Percentiles rank a stretch among this genome's conserved stretches.
Conservation (phyloP, 805 yeast species). For the Kazachstania psychrophila region DNA sequence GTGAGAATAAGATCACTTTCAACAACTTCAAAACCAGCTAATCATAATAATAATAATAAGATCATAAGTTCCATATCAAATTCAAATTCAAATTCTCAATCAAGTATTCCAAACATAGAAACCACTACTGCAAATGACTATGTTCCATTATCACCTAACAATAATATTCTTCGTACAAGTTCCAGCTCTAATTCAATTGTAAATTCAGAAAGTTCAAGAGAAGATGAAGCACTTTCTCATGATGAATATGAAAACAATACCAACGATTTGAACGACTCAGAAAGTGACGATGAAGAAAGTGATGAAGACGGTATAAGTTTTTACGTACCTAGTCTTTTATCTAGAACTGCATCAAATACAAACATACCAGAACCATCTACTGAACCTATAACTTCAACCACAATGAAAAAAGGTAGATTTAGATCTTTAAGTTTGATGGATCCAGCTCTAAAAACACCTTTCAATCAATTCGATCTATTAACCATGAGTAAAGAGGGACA, state of each 20-base stretch:
- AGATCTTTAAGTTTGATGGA: conserved; percentile 30
- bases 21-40: conserved; percentile 16
- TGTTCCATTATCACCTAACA: too few relatives aligned
- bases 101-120: neutral
- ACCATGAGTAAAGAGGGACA: neutral
- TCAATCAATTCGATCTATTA: conserved; percentile 5
- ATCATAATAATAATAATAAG: neutral
- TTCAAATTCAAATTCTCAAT: neutral
- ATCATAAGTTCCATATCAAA: conserved; percentile 1
- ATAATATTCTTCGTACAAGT: too few relatives aligned
- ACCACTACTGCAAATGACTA: too few relatives aligned
- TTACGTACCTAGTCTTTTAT: conserved; percentile 29
- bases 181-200: too few relatives aligned
- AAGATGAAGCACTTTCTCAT: too few relatives aligned
- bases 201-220: too few relatives aligned
- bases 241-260: neutral
- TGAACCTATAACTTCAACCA: neutral
- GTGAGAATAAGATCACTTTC: conserved; percentile 26
- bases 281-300: conserved; percentile 27
- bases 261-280: conserved; percentile 28
- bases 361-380: conserved; percentile 5
- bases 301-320: conserved; percentile 32
- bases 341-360: conserved; percentile 21
- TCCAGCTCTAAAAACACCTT: conserved; percentile 22
- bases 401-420: conserved; percentile 18